These are phyloP conservation scores for Rhododendron griersonianum DNA, from an alignment of 148 eudicot genomes.

Conservation along the genomic window DNA sequence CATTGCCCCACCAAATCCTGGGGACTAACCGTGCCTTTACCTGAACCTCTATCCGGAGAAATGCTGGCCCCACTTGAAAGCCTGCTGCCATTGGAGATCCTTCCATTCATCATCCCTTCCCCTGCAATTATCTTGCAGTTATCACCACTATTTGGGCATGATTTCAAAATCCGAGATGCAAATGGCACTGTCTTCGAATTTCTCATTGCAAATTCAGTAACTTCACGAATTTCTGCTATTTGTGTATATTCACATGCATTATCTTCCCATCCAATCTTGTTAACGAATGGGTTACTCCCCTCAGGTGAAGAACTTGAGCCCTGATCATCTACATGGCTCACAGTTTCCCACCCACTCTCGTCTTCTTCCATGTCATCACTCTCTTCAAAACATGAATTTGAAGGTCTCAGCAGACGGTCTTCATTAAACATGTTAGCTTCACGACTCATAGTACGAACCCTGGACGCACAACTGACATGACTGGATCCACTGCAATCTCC, in stretches of 20 bases:
- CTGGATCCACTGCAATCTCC: slow-evolving; percentile 48
- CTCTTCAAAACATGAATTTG: slow-evolving; percentile 29
- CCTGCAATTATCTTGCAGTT: slow-evolving; percentile 34
- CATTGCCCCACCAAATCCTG: slow-evolving; percentile 44
- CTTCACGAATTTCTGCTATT: slow-evolving; percentile 43
- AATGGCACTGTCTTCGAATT: slow-evolving; percentile 50
- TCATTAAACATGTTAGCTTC: slow-evolving; percentile 27
- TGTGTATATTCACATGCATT: slow-evolving; percentile 44
- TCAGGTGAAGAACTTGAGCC: slow-evolving; percentile 70
- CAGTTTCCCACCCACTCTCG: slow-evolving; percentile 88
- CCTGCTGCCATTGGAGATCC: slow-evolving; percentile 35
- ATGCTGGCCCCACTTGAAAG: slow-evolving; percentile 35
- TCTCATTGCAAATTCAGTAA: slow-evolving; percentile 34
- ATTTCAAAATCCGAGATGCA: slow-evolving; percentile 53
- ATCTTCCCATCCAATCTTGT: slow-evolving; percentile 55
- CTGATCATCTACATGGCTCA: slow-evolving; percentile 66
- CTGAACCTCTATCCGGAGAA: slow-evolving; percentile 56
- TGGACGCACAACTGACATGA: slow-evolving; percentile 36
- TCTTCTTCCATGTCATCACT: slow-evolving; percentile 56
- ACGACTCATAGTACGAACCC: slow-evolving; percentile 25
- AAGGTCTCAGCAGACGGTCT: slow-evolving; percentile 30
- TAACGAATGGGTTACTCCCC: slow-evolving; percentile 50
- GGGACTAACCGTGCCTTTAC: slow-evolving; percentile 34
- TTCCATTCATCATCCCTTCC: slow-evolving; percentile 46
- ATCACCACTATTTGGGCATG: slow-evolving; percentile 46